phyloP scores from a whole-genome alignment of 257 asterid genomes.

The Rauvolfia tetraphylla region DNA sequence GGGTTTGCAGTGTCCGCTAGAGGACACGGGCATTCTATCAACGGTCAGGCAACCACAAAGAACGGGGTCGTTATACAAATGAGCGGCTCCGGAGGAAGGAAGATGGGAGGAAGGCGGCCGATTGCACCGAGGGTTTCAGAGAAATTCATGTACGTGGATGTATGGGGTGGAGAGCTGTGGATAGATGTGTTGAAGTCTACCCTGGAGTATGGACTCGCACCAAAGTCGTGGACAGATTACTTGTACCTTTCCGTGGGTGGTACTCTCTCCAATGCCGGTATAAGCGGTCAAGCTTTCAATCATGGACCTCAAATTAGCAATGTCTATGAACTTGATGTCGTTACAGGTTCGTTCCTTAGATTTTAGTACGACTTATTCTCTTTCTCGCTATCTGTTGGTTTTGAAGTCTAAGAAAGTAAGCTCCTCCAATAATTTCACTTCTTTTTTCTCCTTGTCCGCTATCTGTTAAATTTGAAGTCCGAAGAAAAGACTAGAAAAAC shows the following conservation, averaged over 20 bases:
- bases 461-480: not conserved
- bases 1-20: slow-evolving; percentile 66
- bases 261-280: slow-evolving; percentile 79
- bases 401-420: too few relatives aligned
- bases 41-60: slow-evolving; percentile 62
- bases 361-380: not conserved
- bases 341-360: slow-evolving; percentile 48
- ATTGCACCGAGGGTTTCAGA: slow-evolving; percentile 36
- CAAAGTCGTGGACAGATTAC: slow-evolving; percentile 87
- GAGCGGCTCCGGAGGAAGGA: slow-evolving; percentile 26
- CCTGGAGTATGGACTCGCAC: slow-evolving; percentile 64
- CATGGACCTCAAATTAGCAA: slow-evolving; percentile 86
- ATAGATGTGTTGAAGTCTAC: slow-evolving; percentile 62
- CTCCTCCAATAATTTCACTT: too few relatives aligned
- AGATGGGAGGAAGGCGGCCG: slow-evolving; percentile 14
- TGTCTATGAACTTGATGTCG: slow-evolving; percentile 72
- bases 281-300: slow-evolving; percentile 80
- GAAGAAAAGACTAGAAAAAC: not conserved
- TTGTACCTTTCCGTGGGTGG: slow-evolving; percentile 88
- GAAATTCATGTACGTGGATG: slow-evolving; percentile 60
- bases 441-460: not conserved
- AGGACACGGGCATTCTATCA: slow-evolving; percentile 83
- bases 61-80: slow-evolving; percentile 60
- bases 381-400: too few relatives aligned
- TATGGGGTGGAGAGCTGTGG: slow-evolving; percentile 87